These are phyloP conservation scores for Theileria parva DNA, from an alignment of 169 alveolate species.

Conservation along the genomic window DNA sequence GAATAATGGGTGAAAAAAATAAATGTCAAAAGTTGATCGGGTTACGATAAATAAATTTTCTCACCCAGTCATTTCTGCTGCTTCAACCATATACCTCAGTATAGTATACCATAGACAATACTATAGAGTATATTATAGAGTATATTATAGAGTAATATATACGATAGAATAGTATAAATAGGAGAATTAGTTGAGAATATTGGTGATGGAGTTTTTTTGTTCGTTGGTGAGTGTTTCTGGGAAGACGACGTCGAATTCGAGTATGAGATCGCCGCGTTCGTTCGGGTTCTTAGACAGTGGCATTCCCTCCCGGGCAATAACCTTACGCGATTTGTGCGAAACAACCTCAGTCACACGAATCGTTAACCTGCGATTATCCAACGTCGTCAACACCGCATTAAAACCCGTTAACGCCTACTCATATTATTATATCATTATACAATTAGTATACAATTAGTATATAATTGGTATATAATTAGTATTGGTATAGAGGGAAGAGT, in stretches of 20 bases:
- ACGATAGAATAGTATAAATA: background rate
- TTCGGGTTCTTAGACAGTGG: slow-evolving; percentile 79
- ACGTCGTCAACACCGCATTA: slow-evolving; percentile 79
- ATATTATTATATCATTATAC: background rate
- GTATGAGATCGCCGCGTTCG: slow-evolving; percentile 78
- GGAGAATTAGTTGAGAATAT: background rate
- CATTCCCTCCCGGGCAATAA: slow-evolving; percentile 81
- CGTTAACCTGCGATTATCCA: slow-evolving; percentile 82
- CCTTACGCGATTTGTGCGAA: slow-evolving; percentile 76
- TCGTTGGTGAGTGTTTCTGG: slow-evolving; percentile 78
- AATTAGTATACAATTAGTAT: background rate
- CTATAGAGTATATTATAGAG: too few species aligned
- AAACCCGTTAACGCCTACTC: slow-evolving; percentile 80
- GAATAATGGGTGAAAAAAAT: too few species aligned
- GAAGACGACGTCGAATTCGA: slow-evolving; percentile 81
- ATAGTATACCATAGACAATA: too few species aligned
- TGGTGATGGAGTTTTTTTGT: slow-evolving; percentile 71
- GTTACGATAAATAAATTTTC: too few species aligned
- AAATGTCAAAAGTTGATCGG: too few species aligned
- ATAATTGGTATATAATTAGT: background rate
- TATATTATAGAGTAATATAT: too few species aligned
- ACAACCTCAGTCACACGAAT: slow-evolving; percentile 80
- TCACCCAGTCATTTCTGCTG: too few species aligned
- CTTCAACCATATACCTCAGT: too few species aligned
- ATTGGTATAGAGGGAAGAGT: background rate